These are phyloP conservation scores for Escallonia herrerae DNA, from an alignment of 129 eudicot species.

Conservation along the genomic window DNA sequence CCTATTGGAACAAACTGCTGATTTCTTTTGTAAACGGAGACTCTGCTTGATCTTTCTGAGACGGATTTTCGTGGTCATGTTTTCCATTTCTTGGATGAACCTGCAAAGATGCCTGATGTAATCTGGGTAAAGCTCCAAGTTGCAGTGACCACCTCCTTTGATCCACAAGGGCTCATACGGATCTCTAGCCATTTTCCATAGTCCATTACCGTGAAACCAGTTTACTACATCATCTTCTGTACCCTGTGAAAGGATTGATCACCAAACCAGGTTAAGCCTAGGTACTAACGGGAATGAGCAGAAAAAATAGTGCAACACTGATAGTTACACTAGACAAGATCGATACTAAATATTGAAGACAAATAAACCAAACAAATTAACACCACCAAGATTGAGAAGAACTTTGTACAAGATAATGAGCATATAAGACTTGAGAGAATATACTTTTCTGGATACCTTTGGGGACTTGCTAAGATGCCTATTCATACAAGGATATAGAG, in stretches of 20 bases:
- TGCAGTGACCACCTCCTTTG: conserved; percentile 98
- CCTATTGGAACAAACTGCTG: conserved; percentile 15
- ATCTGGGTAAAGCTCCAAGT: conserved; percentile 91
- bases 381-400: no score
- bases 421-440: no score
- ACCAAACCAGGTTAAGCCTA: conserved; percentile 4
- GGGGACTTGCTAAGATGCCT: no score
- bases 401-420: no score
- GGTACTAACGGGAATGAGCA: background rate
- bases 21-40: conserved; percentile 31
- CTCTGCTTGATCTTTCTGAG: conserved; percentile 57
- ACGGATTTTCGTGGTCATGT: conserved; percentile 57
- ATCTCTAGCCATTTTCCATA: conserved; percentile 86
- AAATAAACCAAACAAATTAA: no score
- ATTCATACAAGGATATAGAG: no score
- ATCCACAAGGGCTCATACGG: conserved; percentile 98
- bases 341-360: no score
- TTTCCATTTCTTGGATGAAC: conserved; percentile 86
- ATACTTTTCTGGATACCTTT: no score
- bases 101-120: conserved; percentile 82
- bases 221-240: conserved; percentile 96
- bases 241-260: conserved; percentile 49
- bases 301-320: background rate
- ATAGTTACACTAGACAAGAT: no score
- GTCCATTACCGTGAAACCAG: conserved; percentile 81